Conservation (phyloP, 495 filamentous ascomycete genomes). For the Cryomyces minteri region DNA sequence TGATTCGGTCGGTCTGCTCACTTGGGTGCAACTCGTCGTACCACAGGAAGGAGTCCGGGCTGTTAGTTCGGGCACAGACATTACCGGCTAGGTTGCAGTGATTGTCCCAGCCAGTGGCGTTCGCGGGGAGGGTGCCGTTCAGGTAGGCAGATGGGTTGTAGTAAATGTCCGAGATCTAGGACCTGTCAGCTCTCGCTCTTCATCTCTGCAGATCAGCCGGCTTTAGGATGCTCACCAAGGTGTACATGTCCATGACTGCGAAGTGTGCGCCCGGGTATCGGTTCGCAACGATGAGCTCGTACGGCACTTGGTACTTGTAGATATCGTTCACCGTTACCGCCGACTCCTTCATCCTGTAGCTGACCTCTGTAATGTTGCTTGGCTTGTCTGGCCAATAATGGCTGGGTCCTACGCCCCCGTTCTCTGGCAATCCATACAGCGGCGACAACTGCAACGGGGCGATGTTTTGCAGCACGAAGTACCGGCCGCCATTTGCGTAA, state of each 20-base stretch:
- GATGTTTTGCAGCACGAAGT: slow-evolving; percentile 50
- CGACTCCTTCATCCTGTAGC: slow-evolving; percentile 41
- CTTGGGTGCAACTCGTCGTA: slow-evolving; percentile 51
- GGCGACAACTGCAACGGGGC: slow-evolving; percentile 44
- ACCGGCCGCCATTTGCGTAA: slow-evolving; percentile 43
- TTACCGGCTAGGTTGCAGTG: slow-evolving; percentile 29
- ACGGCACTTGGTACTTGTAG: slow-evolving; percentile 40
- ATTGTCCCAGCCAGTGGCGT: slow-evolving; percentile 36
- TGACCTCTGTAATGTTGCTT: slow-evolving; percentile 35
- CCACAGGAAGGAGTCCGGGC: slow-evolving; percentile 29
- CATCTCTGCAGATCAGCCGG: background rate
- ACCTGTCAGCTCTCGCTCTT: background rate
- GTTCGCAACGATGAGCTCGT: slow-evolving; percentile 29
- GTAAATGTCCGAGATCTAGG: slow-evolving; percentile 41
- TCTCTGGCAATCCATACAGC: slow-evolving; percentile 32
- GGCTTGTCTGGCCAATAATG: slow-evolving; percentile 43
- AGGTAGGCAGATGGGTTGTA: slow-evolving; percentile 37
- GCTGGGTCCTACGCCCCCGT: slow-evolving; percentile 30
- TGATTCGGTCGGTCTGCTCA: slow-evolving; percentile 30
- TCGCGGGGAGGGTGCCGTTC: slow-evolving; percentile 36
- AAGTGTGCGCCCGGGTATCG: slow-evolving; percentile 42
- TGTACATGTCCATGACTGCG: slow-evolving; percentile 45
- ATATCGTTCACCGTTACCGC: slow-evolving; percentile 40
- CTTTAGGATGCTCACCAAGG: slow-evolving; percentile 22
- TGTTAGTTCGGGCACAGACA: slow-evolving; percentile 10